A percentile compares a stretch with the other conserved stretches of the same genome.
Conservation (phyloP, 2,329 filamentous ascomycete species). For the Elsinoe ampelina region DNA sequence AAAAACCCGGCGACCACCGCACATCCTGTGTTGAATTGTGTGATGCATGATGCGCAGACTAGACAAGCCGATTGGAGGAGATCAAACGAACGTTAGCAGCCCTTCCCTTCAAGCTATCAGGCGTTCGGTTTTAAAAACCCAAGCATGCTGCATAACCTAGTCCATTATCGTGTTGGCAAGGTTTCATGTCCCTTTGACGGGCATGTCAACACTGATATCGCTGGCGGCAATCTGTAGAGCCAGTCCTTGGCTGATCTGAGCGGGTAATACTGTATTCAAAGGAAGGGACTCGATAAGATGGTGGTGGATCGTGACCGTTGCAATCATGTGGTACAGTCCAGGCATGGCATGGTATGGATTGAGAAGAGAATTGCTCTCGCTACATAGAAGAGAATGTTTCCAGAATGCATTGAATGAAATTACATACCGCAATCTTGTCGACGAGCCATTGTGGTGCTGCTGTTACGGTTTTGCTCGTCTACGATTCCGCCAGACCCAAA, state of each 20-base stretch:
- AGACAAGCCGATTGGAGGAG: constrained; percentile 11
- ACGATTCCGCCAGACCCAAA: constrained; percentile 8
- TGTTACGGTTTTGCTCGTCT: constrained; percentile 8
- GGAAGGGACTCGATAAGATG: constrained; percentile 12
- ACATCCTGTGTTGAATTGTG: constrained; percentile 11
- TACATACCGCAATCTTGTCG: constrained; percentile 4
- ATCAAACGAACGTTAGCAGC: constrained; percentile 10
- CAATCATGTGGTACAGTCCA: background rate
- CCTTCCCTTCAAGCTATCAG: constrained; percentile 13
- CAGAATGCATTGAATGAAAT: constrained; percentile 2
- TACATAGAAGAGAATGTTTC: background rate
- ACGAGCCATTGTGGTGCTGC: constrained; percentile 8
- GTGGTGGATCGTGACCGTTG: constrained; percentile 6
- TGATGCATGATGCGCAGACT: constrained; percentile 8
- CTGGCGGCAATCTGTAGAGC: background rate
- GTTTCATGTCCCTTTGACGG: constrained; percentile 4
- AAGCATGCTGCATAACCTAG: constrained; percentile 1
- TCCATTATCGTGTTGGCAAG: constrained; percentile 10
- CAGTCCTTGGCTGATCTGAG: background rate
- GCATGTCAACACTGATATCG: background rate
- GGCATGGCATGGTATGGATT: background rate
- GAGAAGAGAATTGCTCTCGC: background rate
- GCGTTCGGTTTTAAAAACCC: constrained; percentile 10
- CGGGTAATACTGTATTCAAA: background rate
- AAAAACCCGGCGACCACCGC: background rate